Evolutionary conservation across 202 grass and related monocot genomes (phyloP), one percentile per base, ranked within the genome.

Genomic region (Cymbopogon flexuosus): DNA sequence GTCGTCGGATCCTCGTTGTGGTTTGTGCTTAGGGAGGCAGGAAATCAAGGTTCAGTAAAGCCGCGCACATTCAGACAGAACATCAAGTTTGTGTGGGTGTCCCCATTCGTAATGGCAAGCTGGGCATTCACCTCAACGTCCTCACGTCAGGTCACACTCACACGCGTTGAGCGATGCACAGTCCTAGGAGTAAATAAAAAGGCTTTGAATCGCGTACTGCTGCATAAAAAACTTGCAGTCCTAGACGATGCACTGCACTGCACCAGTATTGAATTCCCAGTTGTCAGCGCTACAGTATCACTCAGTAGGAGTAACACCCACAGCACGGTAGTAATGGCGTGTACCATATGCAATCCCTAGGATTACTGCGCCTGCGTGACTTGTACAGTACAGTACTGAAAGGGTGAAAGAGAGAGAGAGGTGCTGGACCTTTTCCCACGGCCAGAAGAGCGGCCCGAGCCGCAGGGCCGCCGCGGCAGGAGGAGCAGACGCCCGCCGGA

Each of bases 391-490:
- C n/a, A 27, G 14, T 52, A 10, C 35, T 35, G 31, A 49, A 3
- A 52, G 11, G 2, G 10, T 13, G 15, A 10, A 4, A 36, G 52
- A 66, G 13, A 29, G 61, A 37, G 67, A 15, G 27, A 0, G 54
- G 45, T 58, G 18, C 0, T 13, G 35, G 66, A 97, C 94, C 89
- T 94, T 94, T 73, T 97, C 59, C 94, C 92, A 97, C 57, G 94
- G 94, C 94, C 94, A 97, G 84, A 97, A 94, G 90, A 93, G 91
- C 21, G 91, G 94, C 1, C 79, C 78, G 34, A 94, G 49, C 40
- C 89, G 92, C 30, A 84, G 83, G 46, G 81, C 81, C 22, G 67
- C 83, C 18, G 68, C 79, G 27, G 62, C 54, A 9, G 89, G 51
- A 6, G 79, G 76, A 35, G 52, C 5, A 10, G 81, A 5, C 22